A percentile compares a stretch with the other conserved stretches of the same genome.
Conservation (phyloP, 2,329 filamentous ascomycete species). For the Pseudopyrenochaeta lycopersici region DNA sequence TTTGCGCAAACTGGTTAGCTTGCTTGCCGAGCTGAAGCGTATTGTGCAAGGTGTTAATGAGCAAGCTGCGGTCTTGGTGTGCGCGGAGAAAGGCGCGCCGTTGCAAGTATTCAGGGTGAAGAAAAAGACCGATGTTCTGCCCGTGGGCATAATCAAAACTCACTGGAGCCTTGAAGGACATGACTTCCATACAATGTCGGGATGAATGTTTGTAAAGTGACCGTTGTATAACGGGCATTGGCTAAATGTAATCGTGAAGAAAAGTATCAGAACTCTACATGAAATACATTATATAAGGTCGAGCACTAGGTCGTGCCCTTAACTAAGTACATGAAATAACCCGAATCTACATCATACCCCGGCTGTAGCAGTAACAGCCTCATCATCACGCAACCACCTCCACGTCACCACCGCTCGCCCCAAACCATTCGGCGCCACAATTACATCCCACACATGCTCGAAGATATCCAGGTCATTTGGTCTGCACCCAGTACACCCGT, state of each 20-base stretch:
- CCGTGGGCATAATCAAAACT: slow-evolving; percentile 11
- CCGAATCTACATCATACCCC: background rate
- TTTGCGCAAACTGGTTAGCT: slow-evolving; percentile 25
- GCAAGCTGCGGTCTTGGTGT: slow-evolving; percentile 19
- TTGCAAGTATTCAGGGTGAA: slow-evolving; percentile 18
- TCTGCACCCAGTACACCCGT: background rate
- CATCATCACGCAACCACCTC: background rate
- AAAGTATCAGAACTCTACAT: too few relatives aligned
- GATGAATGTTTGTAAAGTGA: too few relatives aligned
- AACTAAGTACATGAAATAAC: background rate
- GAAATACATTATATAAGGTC: too few relatives aligned
- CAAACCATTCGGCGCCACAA: background rate
- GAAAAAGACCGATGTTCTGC: slow-evolving; percentile 12
- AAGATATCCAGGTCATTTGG: background rate
- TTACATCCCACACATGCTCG: background rate
- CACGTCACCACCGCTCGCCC: background rate
- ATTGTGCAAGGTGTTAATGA: slow-evolving; percentile 1
- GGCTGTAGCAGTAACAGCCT: too few relatives aligned
- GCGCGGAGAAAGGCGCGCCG: slow-evolving; percentile 14
- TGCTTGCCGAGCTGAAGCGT: slow-evolving; percentile 20
- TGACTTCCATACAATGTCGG: too few relatives aligned
- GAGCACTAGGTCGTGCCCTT: too few relatives aligned
- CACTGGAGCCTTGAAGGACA: slow-evolving; percentile 7
- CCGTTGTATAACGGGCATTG: too few relatives aligned
- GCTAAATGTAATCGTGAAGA: too few relatives aligned